These are phyloP conservation scores for Starmera quercuum DNA, from an alignment of 805 yeast species.

Conservation along the genomic window DNA sequence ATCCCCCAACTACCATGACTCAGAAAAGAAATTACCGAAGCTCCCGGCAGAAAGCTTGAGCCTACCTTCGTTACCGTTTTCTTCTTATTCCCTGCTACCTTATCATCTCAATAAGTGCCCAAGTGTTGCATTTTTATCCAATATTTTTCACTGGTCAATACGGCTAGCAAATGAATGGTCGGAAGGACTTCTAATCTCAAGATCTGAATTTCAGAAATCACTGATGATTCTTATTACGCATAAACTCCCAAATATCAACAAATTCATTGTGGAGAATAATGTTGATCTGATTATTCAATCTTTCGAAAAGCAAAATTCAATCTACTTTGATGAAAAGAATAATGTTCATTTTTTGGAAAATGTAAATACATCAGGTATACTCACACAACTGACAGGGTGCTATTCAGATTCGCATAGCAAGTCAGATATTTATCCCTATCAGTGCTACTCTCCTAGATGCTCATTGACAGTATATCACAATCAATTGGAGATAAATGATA, in stretches of 20 bases:
- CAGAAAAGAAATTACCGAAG: conserved; percentile 26
- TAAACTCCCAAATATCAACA: conserved; percentile 40
- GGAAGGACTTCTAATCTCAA: conserved; percentile 40
- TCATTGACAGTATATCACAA: conserved; percentile 16
- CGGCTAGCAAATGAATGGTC: conserved; percentile 44
- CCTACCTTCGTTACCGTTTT: conserved; percentile 50
- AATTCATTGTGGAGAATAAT: conserved; percentile 41
- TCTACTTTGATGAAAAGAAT: conserved; percentile 27
- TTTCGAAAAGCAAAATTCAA: conserved; percentile 33
- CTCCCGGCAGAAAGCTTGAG: conserved; percentile 28
- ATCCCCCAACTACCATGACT: neutral
- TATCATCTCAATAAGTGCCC: conserved; percentile 42
- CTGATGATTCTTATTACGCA: conserved; percentile 43
- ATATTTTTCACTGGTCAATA: conserved; percentile 46
- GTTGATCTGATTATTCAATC: conserved; percentile 41
- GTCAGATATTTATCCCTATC: conserved; percentile 4
- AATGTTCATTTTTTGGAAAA: conserved; percentile 19
- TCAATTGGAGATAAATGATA: conserved; percentile 2
- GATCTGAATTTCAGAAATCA: conserved; percentile 44
- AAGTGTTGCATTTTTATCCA: conserved; percentile 38
- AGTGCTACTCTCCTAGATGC: conserved; percentile 29
- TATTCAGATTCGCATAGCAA: conserved; percentile 29
- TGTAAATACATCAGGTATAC: conserved; percentile 31
- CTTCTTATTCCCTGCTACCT: conserved; percentile 38
- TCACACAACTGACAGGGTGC: conserved; percentile 38